A percentile compares a stretch with the other conserved stretches of the same genome.
Conservation (phyloP, 805 yeast species). For the Teunomyces funiuensis region DNA sequence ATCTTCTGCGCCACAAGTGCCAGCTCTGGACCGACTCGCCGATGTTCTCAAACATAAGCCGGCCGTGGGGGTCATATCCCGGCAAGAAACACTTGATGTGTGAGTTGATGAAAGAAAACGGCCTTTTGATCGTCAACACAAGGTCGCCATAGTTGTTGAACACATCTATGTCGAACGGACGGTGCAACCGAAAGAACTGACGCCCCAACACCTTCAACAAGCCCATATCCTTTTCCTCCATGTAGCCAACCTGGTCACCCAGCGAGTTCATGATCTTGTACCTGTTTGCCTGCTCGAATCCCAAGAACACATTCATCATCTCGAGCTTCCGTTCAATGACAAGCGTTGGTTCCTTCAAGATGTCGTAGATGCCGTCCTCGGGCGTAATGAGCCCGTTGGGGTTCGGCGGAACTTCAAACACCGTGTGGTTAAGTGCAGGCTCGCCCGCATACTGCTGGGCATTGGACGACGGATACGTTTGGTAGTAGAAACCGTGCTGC, state of each 20-base stretch:
- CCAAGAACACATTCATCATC: constrained; percentile 80
- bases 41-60: constrained; percentile 46
- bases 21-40: constrained; percentile 92
- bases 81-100: constrained; percentile 76
- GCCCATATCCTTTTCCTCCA: constrained; percentile 80
- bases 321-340: constrained; percentile 88
- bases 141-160: constrained; percentile 62
- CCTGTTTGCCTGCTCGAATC: constrained; percentile 87
- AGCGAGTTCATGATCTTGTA: constrained; percentile 70
- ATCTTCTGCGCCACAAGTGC: constrained; percentile 92
- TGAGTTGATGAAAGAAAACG: constrained; percentile 86
- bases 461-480: constrained; percentile 27
- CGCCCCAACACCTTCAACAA: constrained; percentile 68
- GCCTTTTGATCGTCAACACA: constrained; percentile 69
- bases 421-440: constrained; percentile 32
- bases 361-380: constrained; percentile 57
- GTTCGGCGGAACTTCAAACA: constrained; percentile 39
- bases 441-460: constrained; percentile 19
- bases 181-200: constrained; percentile 78
- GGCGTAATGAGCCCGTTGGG: constrained; percentile 52
- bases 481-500: constrained; percentile 26
- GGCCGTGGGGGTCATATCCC: constrained; percentile 36
- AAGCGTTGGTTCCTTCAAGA: constrained; percentile 77
- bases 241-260: constrained; percentile 76
- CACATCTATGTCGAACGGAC: constrained; percentile 80